A percentile compares a stretch with the other conserved stretches of the same genome.
phyloP scores from a whole-genome alignment of 164 flowering plant species.

The Dillenia turbinata region DNA sequence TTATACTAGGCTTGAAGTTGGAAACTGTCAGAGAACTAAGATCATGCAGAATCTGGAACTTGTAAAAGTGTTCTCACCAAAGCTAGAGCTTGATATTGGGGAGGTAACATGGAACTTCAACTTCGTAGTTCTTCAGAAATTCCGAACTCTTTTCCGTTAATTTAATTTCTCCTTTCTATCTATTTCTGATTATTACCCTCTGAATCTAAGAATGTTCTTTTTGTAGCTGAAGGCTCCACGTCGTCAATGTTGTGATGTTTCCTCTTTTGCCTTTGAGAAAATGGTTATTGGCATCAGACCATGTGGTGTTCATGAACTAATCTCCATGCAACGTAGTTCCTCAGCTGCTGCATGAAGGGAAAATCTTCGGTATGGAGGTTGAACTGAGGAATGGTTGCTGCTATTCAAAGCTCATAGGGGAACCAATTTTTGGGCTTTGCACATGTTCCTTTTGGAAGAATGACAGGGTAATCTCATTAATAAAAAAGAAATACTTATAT shows the following conservation, averaged over 20 bases:
- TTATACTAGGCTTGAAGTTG: conserved; percentile 29
- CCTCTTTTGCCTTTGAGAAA: conserved; percentile 23
- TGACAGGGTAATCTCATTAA: too few relatives aligned
- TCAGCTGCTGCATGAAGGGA: too few relatives aligned
- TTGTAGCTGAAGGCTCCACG: conserved; percentile 53
- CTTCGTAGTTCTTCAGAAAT: neutral
- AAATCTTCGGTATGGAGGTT: too few relatives aligned
- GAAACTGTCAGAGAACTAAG: conserved; percentile 24
- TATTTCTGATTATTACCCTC: neutral
- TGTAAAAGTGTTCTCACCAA: conserved; percentile 44
- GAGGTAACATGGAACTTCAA: conserved; percentile 33
- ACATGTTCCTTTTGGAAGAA: too few relatives aligned
- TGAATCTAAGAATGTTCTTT: neutral
- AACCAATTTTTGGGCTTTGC: too few relatives aligned
- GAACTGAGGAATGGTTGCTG: too few relatives aligned
- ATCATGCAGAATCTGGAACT: conserved; percentile 27
- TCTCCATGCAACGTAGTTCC: conserved; percentile 34
- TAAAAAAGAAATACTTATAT: too few relatives aligned
- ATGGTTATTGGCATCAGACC: conserved; percentile 48
- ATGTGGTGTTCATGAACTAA: conserved; percentile 54
- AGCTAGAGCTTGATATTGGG: conserved; percentile 34
- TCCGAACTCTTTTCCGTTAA: neutral
- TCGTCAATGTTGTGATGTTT: conserved; percentile 70
- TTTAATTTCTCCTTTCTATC: neutral
- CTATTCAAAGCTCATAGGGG: too few relatives aligned